Conservation (phyloP, 306 rosid genomes). For the Benincasa hispida region DNA sequence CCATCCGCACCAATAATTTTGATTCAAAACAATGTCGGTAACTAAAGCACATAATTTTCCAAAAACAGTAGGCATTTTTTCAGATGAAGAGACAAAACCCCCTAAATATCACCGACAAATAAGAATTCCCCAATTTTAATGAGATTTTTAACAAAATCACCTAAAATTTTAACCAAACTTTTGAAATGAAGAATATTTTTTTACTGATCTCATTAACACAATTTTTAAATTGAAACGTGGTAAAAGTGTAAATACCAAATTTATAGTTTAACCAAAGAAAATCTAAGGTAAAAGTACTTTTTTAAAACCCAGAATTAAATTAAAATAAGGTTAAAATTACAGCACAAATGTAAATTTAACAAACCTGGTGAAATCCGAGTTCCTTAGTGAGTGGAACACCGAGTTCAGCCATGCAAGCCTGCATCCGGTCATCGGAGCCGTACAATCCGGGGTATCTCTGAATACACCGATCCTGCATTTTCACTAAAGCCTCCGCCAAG, state of each 20-base stretch:
- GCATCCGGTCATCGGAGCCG: conserved; percentile 98
- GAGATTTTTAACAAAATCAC: no score
- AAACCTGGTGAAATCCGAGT: conserved; percentile 76
- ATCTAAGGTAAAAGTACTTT: no score
- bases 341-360: background rate
- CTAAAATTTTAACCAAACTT: no score
- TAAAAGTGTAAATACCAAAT: no score
- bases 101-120: background rate
- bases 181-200: no score
- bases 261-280: no score
- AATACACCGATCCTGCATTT: conserved; percentile 83
- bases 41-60: background rate
- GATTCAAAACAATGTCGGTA: background rate
- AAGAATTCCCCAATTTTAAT: background rate
- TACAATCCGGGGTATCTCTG: conserved; percentile 69
- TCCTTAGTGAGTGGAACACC: conserved; percentile 95
- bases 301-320: no score
- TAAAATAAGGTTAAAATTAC: no score
- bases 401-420: conserved; percentile 99
- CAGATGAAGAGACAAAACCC: background rate
- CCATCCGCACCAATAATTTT: background rate
- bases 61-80: background rate
- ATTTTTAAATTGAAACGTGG: no score
- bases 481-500: conserved; percentile 42
- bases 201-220: no score